Percentiles rank a stretch among this genome's conserved stretches.
phyloP scores from a whole-genome alignment of 208 protist species.

The Trypanosoma platydactyli region DNA sequence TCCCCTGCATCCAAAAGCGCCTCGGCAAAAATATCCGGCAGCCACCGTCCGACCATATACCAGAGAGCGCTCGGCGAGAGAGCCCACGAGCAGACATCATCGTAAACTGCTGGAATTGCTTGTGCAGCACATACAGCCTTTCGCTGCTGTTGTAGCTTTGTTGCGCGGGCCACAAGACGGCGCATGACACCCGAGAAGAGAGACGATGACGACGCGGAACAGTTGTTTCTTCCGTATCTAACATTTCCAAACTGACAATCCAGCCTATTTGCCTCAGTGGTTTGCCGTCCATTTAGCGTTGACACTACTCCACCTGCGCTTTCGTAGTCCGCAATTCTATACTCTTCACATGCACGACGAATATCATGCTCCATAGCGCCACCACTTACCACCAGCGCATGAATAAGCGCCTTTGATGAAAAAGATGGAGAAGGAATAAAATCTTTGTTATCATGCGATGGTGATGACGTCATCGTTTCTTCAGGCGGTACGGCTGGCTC shows the following conservation, averaged over 20 bases:
- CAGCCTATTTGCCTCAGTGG: background rate
- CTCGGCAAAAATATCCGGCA: conserved; percentile 60
- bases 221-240: conserved; percentile 26
- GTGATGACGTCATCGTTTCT: background rate
- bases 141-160: conserved; percentile 33
- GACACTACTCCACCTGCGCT: conserved; percentile 15
- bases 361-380: conserved; percentile 90
- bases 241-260: conserved; percentile 64
- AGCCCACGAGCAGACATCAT: conserved; percentile 60
- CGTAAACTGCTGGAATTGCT: conserved; percentile 30
- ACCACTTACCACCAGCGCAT: conserved; percentile 74
- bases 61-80: conserved; percentile 76
- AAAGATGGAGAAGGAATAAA: conserved; percentile 1
- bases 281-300: conserved; percentile 3
- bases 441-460: conserved; percentile 2
- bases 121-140: conserved; percentile 10
- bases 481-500: conserved; percentile 25
- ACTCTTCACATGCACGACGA: conserved; percentile 63
- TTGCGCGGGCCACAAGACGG: conserved; percentile 42
- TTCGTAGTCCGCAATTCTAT: conserved; percentile 43
- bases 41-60: conserved; percentile 65
- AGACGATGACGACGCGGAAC: background rate
- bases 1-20: conserved; percentile 29
- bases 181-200: conserved; percentile 67
- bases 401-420: conserved; percentile 31